Percentiles rank a stretch among this genome's conserved stretches.
phyloP scores from a whole-genome alignment of 495 filamentous ascomycete genomes.

The Xylaria flabelliformis region DNA sequence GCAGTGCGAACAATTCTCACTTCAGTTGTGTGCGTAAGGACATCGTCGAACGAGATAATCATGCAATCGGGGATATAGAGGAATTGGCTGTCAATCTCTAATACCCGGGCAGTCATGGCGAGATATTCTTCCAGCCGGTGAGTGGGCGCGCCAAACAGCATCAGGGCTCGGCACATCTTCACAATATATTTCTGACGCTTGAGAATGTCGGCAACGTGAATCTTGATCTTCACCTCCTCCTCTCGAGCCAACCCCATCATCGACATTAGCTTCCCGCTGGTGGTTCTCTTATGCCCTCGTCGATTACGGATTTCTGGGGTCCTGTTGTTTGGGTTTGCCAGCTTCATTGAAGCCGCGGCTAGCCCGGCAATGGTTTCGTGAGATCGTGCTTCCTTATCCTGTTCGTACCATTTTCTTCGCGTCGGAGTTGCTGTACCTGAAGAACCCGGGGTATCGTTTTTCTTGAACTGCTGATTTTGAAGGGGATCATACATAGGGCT shows the following conservation, averaged over 20 bases:
- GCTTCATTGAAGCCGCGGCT: conserved; percentile 51
- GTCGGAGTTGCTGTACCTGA: conserved; percentile 56
- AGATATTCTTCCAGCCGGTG: conserved; percentile 80
- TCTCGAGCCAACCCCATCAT: conserved; percentile 43
- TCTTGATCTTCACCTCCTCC: conserved; percentile 77
- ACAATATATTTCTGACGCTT: conserved; percentile 79
- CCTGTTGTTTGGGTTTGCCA: conserved; percentile 46
- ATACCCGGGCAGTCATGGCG: conserved; percentile 82
- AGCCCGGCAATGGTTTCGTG: conserved; percentile 50
- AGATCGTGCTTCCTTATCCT: conserved; percentile 45
- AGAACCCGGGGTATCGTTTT: conserved; percentile 5
- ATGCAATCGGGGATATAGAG: conserved; percentile 90
- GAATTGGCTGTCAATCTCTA: conserved; percentile 88
- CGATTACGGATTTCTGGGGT: conserved; percentile 26
- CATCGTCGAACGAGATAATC: conserved; percentile 92
- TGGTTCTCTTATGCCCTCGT: conserved; percentile 31
- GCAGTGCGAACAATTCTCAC: conserved; percentile 78
- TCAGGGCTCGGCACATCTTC: conserved; percentile 82
- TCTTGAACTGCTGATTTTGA: background rate
- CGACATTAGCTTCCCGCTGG: conserved; percentile 45
- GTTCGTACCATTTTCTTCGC: conserved; percentile 70
- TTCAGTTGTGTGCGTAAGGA: conserved; percentile 84
- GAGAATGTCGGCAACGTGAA: conserved; percentile 80
- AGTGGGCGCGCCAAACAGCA: conserved; percentile 79
- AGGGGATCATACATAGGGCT: background rate